phyloP scores from a whole-genome alignment of 768 basidiomycete genomes.

The Lyophyllum atratum region DNA sequence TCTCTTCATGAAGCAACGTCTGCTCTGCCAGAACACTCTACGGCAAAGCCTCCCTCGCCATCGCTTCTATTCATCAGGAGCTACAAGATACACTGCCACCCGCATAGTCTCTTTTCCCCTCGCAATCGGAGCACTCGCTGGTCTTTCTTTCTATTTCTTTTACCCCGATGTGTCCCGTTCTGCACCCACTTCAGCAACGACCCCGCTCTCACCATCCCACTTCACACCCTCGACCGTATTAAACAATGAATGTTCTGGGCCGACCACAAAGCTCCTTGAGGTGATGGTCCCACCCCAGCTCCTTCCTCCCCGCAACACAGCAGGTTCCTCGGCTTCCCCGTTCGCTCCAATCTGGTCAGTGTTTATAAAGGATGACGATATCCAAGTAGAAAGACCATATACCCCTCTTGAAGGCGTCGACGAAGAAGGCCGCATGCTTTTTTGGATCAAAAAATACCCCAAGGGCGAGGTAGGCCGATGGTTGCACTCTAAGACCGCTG shows the following conservation, averaged over 20 bases:
- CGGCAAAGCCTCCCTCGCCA: not conserved
- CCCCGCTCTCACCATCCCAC: slow-evolving; percentile 46
- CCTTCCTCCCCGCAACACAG: slow-evolving; percentile 24
- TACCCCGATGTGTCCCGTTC: slow-evolving; percentile 48
- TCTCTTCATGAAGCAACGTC: slow-evolving; percentile 13
- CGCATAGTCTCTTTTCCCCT: slow-evolving; percentile 6
- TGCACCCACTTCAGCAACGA: slow-evolving; percentile 39
- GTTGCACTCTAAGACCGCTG: slow-evolving; percentile 70
- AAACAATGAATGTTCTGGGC: slow-evolving; percentile 52
- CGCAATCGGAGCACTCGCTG: slow-evolving; percentile 27
- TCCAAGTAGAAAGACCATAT: slow-evolving; percentile 85
- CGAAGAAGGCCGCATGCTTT: slow-evolving; percentile 61
- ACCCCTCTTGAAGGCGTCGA: slow-evolving; percentile 79
- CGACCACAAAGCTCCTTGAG: slow-evolving; percentile 65
- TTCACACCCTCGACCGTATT: slow-evolving; percentile 64
- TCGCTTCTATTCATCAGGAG: slow-evolving; percentile 3
- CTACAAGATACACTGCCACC: not conserved
- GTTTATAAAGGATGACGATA: slow-evolving; percentile 84
- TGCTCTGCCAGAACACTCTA: slow-evolving; percentile 3
- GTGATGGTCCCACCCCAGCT: slow-evolving; percentile 53
- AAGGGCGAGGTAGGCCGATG: slow-evolving; percentile 82
- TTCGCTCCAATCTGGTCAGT: slow-evolving; percentile 68
- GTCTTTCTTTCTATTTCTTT: slow-evolving; percentile 52
- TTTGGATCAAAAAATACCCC: slow-evolving; percentile 83
- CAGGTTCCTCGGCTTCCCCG: slow-evolving; percentile 13